Base-by-base conservation (phyloP, 108 stramenopile species). In the Nannochloropsis salina region DNA sequence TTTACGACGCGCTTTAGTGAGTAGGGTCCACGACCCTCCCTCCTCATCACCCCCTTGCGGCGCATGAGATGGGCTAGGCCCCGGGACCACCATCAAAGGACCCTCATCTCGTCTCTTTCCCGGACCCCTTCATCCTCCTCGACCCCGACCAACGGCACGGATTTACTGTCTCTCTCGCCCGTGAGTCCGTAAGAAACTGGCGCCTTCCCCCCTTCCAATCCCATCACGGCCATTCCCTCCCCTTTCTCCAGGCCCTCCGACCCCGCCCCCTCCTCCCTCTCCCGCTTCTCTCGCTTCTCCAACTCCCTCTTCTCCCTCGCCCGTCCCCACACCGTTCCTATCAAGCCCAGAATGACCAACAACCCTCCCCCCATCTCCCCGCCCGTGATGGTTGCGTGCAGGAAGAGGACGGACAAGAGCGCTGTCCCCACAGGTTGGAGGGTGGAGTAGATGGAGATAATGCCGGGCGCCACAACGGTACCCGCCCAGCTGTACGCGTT, bases 401-500 rank as follows among this genome's bases (percentile, higher is more conserved):
- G 80, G 42, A 90, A 82, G 21, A 90, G 22, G 83, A 87, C 83
- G 5, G 90, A 89, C 84, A 90, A 43, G 12, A 89, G 80, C 43
- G 44, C 43, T 15, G 90, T 90, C 12, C 85, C 20, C 15, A 89
- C 85, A 4, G 90, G 90, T 79, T 90, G 90, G 11, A 90, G 80
- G 20, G 90, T 90, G 83, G 51, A 42, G 80, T 90, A 90, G 42
- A 89, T 83, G 42, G 89, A 86, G 22, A 81, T 86, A 1, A 83
- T 84, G 31, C 84, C 44, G 4, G 90, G 89, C 9, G 89, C 79
- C 31, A 90, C 88, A 15, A 86, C 83, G 83, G 86, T 88, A 9
- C 89, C 86, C n/a, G 85, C 88, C 88, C 88, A 90, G 41, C 88
- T 86, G 41, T 89, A 86, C 20, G 88, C 90, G 61, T 90, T 90